These are phyloP conservation scores for Boeremia exigua DNA, from an alignment of 2,329 filamentous ascomycete species.

Conservation along the genomic window DNA sequence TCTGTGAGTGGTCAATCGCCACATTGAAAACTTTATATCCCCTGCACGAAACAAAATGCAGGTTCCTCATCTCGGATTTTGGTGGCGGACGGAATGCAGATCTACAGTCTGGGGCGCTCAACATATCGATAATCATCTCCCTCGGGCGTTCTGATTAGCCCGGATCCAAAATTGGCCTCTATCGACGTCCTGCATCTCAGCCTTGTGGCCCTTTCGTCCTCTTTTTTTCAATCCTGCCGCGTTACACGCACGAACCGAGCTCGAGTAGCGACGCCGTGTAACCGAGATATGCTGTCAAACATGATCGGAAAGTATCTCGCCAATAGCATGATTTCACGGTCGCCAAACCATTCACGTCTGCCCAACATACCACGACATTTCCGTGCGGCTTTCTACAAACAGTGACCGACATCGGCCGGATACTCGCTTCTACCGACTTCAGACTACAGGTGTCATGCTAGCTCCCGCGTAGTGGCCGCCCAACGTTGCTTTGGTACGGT, in stretches of 20 bases:
- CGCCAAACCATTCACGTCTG: not conserved
- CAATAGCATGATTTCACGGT: slow-evolving; percentile 3
- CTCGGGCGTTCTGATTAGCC: slow-evolving; percentile 11
- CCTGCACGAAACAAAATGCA: not conserved
- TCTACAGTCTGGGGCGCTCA: slow-evolving; percentile 8
- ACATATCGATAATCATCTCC: not conserved
- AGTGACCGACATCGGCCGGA: slow-evolving; percentile 35
- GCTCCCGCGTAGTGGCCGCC: slow-evolving; percentile 13
- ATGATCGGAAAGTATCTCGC: slow-evolving; percentile 13
- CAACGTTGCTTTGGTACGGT: slow-evolving; percentile 13
- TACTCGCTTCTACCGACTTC: slow-evolving; percentile 19
- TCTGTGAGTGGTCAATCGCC: not conserved
- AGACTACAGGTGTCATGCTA: slow-evolving; percentile 28
- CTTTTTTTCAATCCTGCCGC: slow-evolving; percentile 1
- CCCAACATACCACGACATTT: slow-evolving; percentile 7
- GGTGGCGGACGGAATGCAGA: slow-evolving; percentile 16
- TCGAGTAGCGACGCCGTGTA: slow-evolving; percentile 17
- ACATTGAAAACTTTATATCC: not conserved
- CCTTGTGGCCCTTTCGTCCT: slow-evolving; percentile 18
- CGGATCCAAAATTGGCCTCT: not conserved
- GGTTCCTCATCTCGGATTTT: slow-evolving; percentile 17
- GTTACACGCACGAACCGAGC: slow-evolving; percentile 22
- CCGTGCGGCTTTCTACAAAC: slow-evolving; percentile 17
- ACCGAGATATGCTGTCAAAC: slow-evolving; percentile 19
- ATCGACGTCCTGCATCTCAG: slow-evolving; percentile 18